phyloP scores from a whole-genome alignment of 441 rosid species.

The Pelargonium myrrhifolium region DNA sequence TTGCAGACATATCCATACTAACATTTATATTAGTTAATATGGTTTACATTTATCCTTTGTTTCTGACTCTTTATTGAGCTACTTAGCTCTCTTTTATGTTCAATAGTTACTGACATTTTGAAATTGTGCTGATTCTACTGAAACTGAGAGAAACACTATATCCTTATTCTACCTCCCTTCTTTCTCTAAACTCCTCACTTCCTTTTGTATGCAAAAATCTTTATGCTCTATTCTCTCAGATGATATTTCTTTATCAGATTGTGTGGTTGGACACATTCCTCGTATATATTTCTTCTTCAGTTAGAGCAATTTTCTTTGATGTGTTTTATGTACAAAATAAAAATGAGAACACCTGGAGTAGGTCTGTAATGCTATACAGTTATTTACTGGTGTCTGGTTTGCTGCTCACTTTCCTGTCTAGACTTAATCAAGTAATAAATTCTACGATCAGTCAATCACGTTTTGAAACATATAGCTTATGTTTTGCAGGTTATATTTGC shows the following conservation, averaged over 20 bases:
- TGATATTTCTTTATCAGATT: neutral
- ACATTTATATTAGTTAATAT: conserved; percentile 2
- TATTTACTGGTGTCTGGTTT: neutral
- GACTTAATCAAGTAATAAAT: neutral
- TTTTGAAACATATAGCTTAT: conserved; percentile 6
- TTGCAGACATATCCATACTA: neutral
- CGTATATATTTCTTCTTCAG: neutral
- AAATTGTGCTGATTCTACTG: neutral
- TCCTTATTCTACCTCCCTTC: neutral
- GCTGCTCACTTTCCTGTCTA: neutral
- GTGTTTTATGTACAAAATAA: neutral
- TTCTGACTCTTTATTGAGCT: too few relatives aligned
- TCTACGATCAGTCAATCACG: neutral
- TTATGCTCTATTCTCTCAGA: neutral
- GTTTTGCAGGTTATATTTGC: conserved; percentile 32
- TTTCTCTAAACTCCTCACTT: neutral
- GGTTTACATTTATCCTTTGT: too few relatives aligned
- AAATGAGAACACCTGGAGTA: neutral
- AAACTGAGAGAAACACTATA: neutral
- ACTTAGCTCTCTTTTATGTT: too few relatives aligned
- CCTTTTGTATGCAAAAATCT: neutral
- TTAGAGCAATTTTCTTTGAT: neutral
- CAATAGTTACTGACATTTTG: neutral
- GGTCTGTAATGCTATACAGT: neutral
- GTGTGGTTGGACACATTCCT: neutral